Conservation (phyloP, 106 monocot genomes). For the Posidonia australis region DNA sequence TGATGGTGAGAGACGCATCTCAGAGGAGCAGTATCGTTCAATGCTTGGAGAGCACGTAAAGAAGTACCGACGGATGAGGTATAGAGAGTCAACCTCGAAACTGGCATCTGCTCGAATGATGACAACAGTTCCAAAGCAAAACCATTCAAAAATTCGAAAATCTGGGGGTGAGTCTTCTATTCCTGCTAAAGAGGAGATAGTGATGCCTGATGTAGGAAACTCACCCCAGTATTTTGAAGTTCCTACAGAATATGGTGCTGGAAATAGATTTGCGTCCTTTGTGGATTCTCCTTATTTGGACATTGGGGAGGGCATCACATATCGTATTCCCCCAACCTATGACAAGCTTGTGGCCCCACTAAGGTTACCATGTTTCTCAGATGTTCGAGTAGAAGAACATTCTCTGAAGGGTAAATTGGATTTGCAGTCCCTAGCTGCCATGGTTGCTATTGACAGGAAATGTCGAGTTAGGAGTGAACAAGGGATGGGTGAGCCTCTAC, state of each 20-base stretch:
- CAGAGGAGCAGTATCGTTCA: conserved; percentile 71
- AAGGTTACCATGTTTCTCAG: conserved; percentile 59
- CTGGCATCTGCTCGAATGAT: conserved; percentile 12
- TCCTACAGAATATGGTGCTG: conserved; percentile 32
- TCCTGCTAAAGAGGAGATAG: conserved; percentile 36
- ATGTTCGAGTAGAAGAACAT: conserved; percentile 62
- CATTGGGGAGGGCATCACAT: conserved; percentile 75
- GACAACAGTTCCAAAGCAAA: conserved; percentile 22
- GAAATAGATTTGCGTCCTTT: conserved; percentile 29
- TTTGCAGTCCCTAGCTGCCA: conserved; percentile 60
- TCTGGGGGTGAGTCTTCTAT: conserved; percentile 17
- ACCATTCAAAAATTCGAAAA: conserved; percentile 27
- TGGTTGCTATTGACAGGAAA: conserved; percentile 55
- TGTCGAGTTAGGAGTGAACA: conserved; percentile 35
- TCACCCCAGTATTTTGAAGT: conserved; percentile 40
- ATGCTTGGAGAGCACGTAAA: conserved; percentile 88
- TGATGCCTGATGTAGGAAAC: conserved; percentile 19
- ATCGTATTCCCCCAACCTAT: conserved; percentile 73
- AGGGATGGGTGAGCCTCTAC: conserved; percentile 57
- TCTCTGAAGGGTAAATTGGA: conserved; percentile 58
- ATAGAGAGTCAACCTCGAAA: conserved; percentile 28
- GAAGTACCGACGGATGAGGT: conserved; percentile 44
- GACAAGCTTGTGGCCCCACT: conserved; percentile 52
- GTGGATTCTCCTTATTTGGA: conserved; percentile 64
- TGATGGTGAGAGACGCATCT: conserved; percentile 41